phyloP scores from a whole-genome alignment of 148 eudicot species.

The Chenopodium album region DNA sequence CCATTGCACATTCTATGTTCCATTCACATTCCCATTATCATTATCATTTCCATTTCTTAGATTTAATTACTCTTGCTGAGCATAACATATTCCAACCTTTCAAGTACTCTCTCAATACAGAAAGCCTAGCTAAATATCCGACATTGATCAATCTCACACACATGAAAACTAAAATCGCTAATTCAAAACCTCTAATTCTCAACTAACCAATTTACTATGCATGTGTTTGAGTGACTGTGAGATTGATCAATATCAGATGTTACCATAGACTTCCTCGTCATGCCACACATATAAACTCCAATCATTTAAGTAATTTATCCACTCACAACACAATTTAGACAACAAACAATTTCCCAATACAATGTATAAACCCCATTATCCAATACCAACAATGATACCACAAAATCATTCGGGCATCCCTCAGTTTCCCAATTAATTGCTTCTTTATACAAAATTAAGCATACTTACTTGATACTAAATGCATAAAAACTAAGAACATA shows the following conservation, averaged over 20 bases:
- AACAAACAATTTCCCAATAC: neutral
- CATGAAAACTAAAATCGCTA: neutral
- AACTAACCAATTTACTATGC: too few species aligned
- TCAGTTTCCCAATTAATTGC: neutral
- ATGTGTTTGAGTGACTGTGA: neutral
- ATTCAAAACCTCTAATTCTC: neutral
- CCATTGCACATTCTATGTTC: neutral
- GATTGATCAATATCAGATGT: neutral
- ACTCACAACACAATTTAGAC: neutral
- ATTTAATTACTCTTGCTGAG: neutral
- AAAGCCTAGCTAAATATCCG: neutral
- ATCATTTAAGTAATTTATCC: neutral
- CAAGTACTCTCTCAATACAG: neutral
- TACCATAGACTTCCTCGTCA: neutral
- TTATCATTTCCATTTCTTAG: neutral
- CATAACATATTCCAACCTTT: neutral
- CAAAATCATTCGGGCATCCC: neutral
- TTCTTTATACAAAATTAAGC: neutral
- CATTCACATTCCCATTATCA: neutral
- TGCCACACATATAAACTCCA: neutral
- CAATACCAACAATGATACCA: neutral
- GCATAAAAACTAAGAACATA: neutral
- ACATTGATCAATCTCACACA: neutral
- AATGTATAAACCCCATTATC: neutral
- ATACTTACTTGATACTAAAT: neutral